These are phyloP conservation scores for Amylocystis lapponica DNA, from an alignment of 768 basidiomycete genomes.

Conservation along the genomic window DNA sequence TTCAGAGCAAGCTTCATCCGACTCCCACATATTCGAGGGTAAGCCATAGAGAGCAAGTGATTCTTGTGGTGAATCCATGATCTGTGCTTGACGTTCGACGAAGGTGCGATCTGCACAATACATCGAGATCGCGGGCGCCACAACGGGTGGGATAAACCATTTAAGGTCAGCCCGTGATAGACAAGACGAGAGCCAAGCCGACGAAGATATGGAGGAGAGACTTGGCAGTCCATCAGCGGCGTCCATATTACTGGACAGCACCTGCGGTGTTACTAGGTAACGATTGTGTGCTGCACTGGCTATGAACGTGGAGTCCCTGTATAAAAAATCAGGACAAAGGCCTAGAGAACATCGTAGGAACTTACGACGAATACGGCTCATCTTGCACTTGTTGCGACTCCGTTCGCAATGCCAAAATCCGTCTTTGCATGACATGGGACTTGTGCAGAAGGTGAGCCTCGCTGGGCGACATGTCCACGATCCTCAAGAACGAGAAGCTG, in stretches of 20 bases:
- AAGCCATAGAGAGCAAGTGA: constrained; percentile 79
- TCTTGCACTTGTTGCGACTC: constrained; percentile 37
- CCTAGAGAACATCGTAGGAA: neutral
- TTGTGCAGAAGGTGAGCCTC: constrained; percentile 60
- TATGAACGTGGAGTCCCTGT: constrained; percentile 52
- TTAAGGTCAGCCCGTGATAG: constrained; percentile 74
- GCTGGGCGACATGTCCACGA: constrained; percentile 55
- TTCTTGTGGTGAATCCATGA: constrained; percentile 67
- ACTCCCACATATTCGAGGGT: constrained; percentile 61
- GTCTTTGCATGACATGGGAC: constrained; percentile 54
- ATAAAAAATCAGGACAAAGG: neutral
- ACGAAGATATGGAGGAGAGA: constrained; percentile 54
- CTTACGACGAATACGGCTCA: constrained; percentile 41
- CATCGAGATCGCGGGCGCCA: constrained; percentile 78
- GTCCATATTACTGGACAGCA: constrained; percentile 19
- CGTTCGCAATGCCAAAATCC: constrained; percentile 42
- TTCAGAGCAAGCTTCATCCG: constrained; percentile 39
- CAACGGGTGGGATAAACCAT: constrained; percentile 81
- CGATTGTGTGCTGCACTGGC: constrained; percentile 30
- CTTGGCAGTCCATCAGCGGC: constrained; percentile 41
- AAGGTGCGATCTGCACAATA: constrained; percentile 75
- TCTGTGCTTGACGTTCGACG: constrained; percentile 57
- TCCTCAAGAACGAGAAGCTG: constrained; percentile 75
- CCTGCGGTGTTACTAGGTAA: constrained; percentile 30
- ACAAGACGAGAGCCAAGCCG: constrained; percentile 69